Evolutionary conservation across 257 asterid genomes (phyloP).

Genomic region (Galeopsis tetrahit): DNA sequence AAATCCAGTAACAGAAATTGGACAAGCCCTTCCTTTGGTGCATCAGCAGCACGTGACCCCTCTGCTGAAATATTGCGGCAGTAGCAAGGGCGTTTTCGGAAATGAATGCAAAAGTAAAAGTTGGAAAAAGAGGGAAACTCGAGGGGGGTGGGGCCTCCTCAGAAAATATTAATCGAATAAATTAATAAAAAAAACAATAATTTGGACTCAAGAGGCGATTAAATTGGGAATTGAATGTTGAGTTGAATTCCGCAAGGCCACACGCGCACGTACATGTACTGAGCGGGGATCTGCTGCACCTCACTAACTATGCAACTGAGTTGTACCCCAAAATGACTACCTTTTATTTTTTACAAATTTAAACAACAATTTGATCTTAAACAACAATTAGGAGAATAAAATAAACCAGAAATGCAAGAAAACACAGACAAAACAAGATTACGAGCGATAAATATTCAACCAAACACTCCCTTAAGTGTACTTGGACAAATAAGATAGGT

Average conservation of each 20-base stretch:
- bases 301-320: background rate
- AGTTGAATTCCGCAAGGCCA: slow-evolving; percentile 27
- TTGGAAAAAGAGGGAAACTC: slow-evolving; percentile 27
- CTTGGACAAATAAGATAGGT: no score
- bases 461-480: no score
- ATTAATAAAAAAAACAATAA: background rate
- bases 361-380: no score
- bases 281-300: background rate
- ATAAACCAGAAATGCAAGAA: no score
- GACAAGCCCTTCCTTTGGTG: background rate
- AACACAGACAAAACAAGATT: no score
- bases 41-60: background rate
- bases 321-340: slow-evolving; percentile 6
- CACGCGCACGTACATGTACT: slow-evolving; percentile 14
- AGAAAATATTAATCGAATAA: background rate
- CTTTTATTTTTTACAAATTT: no score
- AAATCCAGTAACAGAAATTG: background rate
- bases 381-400: no score
- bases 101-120: slow-evolving; percentile 24
- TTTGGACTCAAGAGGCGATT: slow-evolving; percentile 21
- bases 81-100: background rate
- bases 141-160: background rate
- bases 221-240: slow-evolving; percentile 2
- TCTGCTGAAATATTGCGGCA: background rate
- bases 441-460: no score